phyloP scores from a whole-genome alignment of 495 filamentous ascomycete species.

The Staphylotrichum tortipilum region DNA sequence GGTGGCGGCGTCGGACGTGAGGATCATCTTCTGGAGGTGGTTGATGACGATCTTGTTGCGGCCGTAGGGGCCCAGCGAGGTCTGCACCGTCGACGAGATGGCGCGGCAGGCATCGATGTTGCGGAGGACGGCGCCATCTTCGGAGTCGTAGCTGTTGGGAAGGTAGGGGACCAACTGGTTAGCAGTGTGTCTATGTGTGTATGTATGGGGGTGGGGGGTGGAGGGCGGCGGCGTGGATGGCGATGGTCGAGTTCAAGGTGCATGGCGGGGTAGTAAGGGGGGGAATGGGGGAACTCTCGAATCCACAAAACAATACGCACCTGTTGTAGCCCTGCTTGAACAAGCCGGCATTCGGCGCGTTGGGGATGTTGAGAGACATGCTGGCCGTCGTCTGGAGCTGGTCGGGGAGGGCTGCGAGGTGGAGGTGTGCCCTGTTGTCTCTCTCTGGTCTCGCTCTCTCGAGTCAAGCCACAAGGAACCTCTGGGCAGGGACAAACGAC shows the following conservation, averaged over 20 bases:
- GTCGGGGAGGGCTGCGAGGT: constrained; percentile 7
- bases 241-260: constrained; percentile 1
- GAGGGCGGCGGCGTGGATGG: constrained; percentile 3
- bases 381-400: constrained; percentile 16
- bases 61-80: constrained; percentile 92
- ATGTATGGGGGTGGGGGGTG: too few relatives aligned
- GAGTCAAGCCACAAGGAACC: too few relatives aligned
- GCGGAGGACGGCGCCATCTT: constrained; percentile 96
- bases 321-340: constrained; percentile 97
- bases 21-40: constrained; percentile 98
- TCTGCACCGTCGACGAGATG: constrained; percentile 91
- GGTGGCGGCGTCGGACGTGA: constrained; percentile 95
- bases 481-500: background rate
- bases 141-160: constrained; percentile 73
- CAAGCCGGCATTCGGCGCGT: constrained; percentile 80
- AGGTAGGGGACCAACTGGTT: constrained; percentile 7
- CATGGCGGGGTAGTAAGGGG: constrained; percentile 8
- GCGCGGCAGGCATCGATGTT: constrained; percentile 98
- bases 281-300: background rate
- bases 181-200: constrained; percentile 6
- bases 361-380: constrained; percentile 94
- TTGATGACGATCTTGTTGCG: constrained; percentile 99
- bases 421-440: constrained; percentile 1
- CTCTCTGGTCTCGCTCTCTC: too few relatives aligned
- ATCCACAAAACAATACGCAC: constrained; percentile 44